A percentile compares a stretch with the other conserved stretches of the same genome.
Evolutionary conservation across 768 basidiomycete genomes (phyloP).

Genomic region (Russula sp.): DNA sequence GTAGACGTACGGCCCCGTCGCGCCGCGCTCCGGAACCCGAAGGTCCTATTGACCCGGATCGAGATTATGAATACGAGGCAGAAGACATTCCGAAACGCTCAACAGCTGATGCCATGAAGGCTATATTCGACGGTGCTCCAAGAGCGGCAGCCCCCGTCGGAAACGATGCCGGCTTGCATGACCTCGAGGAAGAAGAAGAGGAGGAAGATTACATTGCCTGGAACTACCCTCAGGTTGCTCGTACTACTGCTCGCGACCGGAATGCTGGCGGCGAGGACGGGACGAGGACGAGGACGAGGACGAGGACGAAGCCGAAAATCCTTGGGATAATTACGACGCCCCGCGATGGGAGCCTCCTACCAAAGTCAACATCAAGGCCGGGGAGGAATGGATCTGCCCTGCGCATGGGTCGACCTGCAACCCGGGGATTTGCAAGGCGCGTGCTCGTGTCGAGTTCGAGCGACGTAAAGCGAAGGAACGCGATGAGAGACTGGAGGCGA

Average conservation of each 20-base stretch:
- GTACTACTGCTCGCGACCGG: neutral
- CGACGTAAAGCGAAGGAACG: neutral
- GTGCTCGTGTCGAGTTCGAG: neutral
- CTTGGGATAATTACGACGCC: constrained; percentile 9
- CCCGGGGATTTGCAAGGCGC: constrained; percentile 18
- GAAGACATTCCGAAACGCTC: constrained; percentile 1
- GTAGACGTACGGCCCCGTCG: neutral
- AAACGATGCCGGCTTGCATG: neutral
- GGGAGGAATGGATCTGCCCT: constrained; percentile 12
- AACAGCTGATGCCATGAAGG: neutral
- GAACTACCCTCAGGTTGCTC: neutral
- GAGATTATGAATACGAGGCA: constrained; percentile 1
- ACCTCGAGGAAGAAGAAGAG: neutral
- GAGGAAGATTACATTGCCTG: neutral
- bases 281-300: too few species aligned
- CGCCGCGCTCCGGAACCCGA: neutral
- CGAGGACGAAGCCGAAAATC: neutral
- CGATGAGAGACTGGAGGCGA: constrained; percentile 2
- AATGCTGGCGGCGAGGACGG: too few species aligned
- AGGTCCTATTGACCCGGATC: neutral
- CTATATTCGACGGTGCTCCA: neutral
- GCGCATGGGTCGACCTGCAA: constrained; percentile 23
- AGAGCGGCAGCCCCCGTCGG: neutral
- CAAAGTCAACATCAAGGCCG: neutral
- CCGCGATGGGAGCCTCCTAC: constrained; percentile 4